Conservation (phyloP, 1,284 basidiomycete species). For the Blastosporella zonata region DNA sequence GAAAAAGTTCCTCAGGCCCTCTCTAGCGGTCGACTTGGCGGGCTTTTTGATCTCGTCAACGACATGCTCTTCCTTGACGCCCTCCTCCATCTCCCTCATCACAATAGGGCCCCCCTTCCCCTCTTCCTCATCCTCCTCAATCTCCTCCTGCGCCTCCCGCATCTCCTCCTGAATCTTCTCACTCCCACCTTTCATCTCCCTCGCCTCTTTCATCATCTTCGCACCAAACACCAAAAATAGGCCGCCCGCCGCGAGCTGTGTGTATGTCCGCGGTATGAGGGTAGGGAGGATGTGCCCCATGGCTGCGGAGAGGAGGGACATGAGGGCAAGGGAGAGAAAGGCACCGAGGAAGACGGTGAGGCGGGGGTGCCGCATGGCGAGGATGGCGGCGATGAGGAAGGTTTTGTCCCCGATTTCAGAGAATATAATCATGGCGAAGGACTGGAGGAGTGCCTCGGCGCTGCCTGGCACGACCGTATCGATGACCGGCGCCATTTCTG, state of each 20-base stretch:
- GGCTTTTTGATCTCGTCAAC: neutral
- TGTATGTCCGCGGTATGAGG: slow-evolving; percentile 77
- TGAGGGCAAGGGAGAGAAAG: slow-evolving; percentile 84
- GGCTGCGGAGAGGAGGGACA: slow-evolving; percentile 88
- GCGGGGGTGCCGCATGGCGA: slow-evolving; percentile 92
- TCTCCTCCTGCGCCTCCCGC: slow-evolving; percentile 89
- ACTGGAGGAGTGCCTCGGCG: slow-evolving; percentile 61
- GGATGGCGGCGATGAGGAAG: slow-evolving; percentile 95
- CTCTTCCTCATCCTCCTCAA: slow-evolving; percentile 67
- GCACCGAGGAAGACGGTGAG: slow-evolving; percentile 87
- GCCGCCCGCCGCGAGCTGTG: slow-evolving; percentile 74
- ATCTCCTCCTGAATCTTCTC: slow-evolving; percentile 90
- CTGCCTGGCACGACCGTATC: slow-evolving; percentile 22
- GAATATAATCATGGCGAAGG: slow-evolving; percentile 86
- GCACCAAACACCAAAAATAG: slow-evolving; percentile 87
- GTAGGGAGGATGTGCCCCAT: slow-evolving; percentile 85
- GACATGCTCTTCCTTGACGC: slow-evolving; percentile 16
- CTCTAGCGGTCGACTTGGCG: slow-evolving; percentile 26
- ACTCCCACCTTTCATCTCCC: slow-evolving; percentile 70
- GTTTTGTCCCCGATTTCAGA: slow-evolving; percentile 98
- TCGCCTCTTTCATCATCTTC: slow-evolving; percentile 82
- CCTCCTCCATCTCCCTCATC: slow-evolving; percentile 64
- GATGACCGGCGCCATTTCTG: neutral
- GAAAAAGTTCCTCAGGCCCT: slow-evolving; percentile 81
- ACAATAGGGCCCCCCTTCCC: slow-evolving; percentile 44